A percentile compares a stretch with the other conserved stretches of the same genome.
These are phyloP conservation scores for Abrus precatorius DNA, from an alignment of 306 rosid species.

Conservation along the genomic window DNA sequence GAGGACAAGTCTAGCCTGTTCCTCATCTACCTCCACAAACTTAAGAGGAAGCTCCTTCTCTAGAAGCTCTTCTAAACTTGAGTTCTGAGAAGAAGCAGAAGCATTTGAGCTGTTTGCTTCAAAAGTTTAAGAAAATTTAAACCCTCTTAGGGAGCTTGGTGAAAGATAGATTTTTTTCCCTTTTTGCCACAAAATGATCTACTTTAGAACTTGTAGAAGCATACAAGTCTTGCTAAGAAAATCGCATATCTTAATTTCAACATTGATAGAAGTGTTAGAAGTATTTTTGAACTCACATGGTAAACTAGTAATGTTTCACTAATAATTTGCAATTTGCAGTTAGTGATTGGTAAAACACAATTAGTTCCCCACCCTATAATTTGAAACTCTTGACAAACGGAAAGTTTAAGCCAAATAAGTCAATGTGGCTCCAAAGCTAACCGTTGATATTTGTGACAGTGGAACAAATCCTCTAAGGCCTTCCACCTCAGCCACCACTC, in stretches of 20 bases:
- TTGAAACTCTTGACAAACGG: constrained; percentile 18
- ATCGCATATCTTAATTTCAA: constrained; percentile 23
- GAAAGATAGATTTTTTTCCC: neutral
- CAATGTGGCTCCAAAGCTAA: constrained; percentile 54
- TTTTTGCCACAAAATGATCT: constrained; percentile 3
- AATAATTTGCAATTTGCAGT: neutral
- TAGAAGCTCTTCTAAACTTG: constrained; percentile 85
- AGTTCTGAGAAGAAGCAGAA: constrained; percentile 58
- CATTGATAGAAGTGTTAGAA: constrained; percentile 7
- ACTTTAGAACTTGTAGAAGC: constrained; percentile 25
- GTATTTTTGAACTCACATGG: neutral
- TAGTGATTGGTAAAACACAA: constrained; percentile 7
- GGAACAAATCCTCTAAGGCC: constrained; percentile 97
- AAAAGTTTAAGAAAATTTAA: neutral
- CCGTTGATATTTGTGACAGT: constrained; percentile 92
- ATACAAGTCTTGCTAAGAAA: constrained; percentile 13
- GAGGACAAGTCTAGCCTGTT: constrained; percentile 85
- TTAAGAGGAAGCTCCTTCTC: constrained; percentile 89
- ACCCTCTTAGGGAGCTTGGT: neutral
- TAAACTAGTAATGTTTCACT: neutral
- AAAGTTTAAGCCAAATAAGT: constrained; percentile 18
- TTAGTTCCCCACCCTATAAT: constrained; percentile 16
- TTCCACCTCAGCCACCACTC: constrained; percentile 92
- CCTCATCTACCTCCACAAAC: constrained; percentile 98
- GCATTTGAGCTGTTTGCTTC: constrained; percentile 14